Base-by-base conservation (phyloP, 148 eudicot genomes). In the Chenopodium formosanum region DNA sequence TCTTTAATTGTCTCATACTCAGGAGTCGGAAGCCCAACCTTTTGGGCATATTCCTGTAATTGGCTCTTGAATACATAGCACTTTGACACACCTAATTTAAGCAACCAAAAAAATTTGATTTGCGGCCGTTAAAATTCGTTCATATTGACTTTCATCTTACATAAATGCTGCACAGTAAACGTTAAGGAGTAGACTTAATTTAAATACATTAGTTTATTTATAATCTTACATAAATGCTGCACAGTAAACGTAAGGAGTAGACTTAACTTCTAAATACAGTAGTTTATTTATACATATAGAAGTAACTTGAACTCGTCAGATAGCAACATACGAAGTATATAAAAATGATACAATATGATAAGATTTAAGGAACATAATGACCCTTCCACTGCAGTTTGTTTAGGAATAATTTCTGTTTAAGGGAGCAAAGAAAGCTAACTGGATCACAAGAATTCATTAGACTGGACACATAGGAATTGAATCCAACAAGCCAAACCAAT, bases 31-130 rank as follows among this genome's bases (percentile, higher is more conserved):
- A 92, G 78, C 68, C 93, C 94, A 77, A 87, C 95, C 77, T 91
- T 94, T 81, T 96, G 98, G 34, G 93, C 90, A 85, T 88, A 94
- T 84, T 96, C 99, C 84, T 96, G 99, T 82, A 96, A 84, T 48
- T 86, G 93, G 76, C 99, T 96, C 89, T 96, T 96, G 89, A 96
- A 96, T 19, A 96, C 91, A 84, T 94, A 96, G 79, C 95, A 94
- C 73, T 87, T 89, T 29, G 99, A 85, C 34, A 85, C 84, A 82
- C 87, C 87, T 85, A 68, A 22, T 73, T 48, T 70, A 78, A 76
- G 56, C 67, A 67, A 67, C 40, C 81, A 37, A 72, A 80, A 80
- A 23, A 52, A 64, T 4, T 67, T 67, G 70, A 53, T 31, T 1
- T 7, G 20, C 23, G 72, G 71, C 40, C 17, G 44, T 48, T 10